Conservation (phyloP, 495 filamentous ascomycete species). For the Neurospora sp. region DNA sequence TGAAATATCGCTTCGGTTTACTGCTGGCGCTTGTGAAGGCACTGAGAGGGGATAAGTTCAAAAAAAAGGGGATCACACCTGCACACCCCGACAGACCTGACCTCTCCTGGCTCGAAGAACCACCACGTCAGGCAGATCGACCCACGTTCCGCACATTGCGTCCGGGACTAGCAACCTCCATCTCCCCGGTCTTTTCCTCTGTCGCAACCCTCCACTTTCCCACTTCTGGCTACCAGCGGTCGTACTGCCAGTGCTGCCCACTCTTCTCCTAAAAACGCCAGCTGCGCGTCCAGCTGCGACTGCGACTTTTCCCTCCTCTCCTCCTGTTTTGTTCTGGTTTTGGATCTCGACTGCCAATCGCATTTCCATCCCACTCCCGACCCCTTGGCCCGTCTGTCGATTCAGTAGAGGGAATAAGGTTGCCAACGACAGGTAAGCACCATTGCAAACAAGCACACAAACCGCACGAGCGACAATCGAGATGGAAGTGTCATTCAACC, state of each 20-base stretch:
- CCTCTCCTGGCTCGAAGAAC: conserved; percentile 1
- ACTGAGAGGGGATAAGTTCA: neutral
- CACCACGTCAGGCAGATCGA: conserved; percentile 22
- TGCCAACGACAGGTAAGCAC: neutral
- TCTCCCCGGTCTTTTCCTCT: conserved; percentile 24
- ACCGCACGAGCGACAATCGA: neutral
- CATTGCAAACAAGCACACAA: neutral
- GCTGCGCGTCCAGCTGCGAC: neutral
- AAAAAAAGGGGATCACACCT: conserved; percentile 17
- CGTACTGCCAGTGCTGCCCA: neutral
- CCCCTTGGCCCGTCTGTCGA: neutral
- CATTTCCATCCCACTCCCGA: neutral
- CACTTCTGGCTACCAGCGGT: conserved; percentile 2
- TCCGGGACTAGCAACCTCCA: conserved; percentile 23
- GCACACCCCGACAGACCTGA: conserved; percentile 1
- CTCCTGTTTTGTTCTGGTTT: conserved; percentile 6
- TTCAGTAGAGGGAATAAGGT: neutral
- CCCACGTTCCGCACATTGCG: conserved; percentile 24
- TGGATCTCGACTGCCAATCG: neutral
- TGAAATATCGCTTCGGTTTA: neutral
- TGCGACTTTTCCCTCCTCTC: conserved; percentile 9
- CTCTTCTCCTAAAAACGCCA: conserved; percentile 2
- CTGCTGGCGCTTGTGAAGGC: neutral
- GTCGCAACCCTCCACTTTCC: conserved; percentile 23
- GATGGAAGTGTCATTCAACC: neutral